Evolutionary conservation across 495 filamentous ascomycete species (phyloP), one percentile per base, ranked within the genome.

Genomic region (Lophiotrema nucula): DNA sequence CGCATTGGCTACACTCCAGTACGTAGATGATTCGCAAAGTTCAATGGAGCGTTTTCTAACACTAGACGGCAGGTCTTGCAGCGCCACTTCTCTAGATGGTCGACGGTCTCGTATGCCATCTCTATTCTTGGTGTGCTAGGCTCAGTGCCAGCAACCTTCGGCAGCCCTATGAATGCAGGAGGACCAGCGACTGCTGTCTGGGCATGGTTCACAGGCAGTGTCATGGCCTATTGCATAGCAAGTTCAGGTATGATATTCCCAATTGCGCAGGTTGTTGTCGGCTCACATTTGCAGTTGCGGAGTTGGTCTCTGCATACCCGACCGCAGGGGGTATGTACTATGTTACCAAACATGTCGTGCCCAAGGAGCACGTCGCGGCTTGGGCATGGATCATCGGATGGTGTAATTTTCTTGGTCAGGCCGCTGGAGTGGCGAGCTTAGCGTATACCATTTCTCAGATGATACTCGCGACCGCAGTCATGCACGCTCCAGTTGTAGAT

Each of bases 71-170:
- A 74, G 85, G 85, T 87, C 68, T 57, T 88, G 4, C 72, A 74
- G 51, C 77, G 85, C 37, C 82, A 88, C 48, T 88, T 88, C 64
- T 86, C 80, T 4, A 86, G 82, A 77, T 88, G 83, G 83, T 88
- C 85, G 3, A 88, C 85, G 1, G 74, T 88, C 6, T 88, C 85
- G 8, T 88, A 88, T 72, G 85, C 85, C 38, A 86, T 88, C 68
- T 87, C 84, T 23, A 85, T 88, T 53, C 69, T 88, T 1, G 85
- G 85, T 8, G 84, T 88, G 1, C 70, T 88, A 0, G 85, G 85
- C 15, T 87, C 84, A 0, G 83, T 87, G 1, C 85, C 85, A 11
- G 85, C 85, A 16, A 88, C 85, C 5, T 85, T 87, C 47, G 79
- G 80, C 19, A 76, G 75, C 42, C 84, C 85, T 1, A 71, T 88